Base-by-base conservation (phyloP, 2,329 filamentous ascomycete genomes). In the Sordariomycetes sp. region DNA sequence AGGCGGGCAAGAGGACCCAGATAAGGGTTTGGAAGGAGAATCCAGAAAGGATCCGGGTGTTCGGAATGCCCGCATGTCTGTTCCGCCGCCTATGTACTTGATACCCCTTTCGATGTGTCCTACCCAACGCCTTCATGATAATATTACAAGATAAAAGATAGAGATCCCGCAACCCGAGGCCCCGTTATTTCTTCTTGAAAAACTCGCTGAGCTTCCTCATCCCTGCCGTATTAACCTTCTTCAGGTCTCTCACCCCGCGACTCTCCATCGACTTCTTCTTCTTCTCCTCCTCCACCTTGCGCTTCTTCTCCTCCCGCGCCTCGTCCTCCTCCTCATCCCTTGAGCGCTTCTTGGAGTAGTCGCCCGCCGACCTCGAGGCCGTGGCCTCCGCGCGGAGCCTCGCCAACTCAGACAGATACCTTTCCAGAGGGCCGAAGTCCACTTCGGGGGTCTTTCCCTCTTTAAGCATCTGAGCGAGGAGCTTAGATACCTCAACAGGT, bases 151-250 rank as follows among this genome's bases (percentile, higher is more conserved):
- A 24, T 6, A 24, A 37, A 22, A 22, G 4, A 22, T 20, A 24
- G 20, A 50, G 8, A 24, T 24, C 20, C 46, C 46, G 22, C 3
- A 10, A 24, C 22, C 7, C 51, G 14, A n/a, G 14, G 18, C 32
- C 40, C n/a, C 50, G 24, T 64, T 61, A 68, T 62, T 81, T 82
- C 74, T 93, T 95, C 60, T 84, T 84, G 71, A 99, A 99, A 74
- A 99, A 99, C 61, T 86, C 82, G 68, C 89, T 96, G 81, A 99
- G 82, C 77, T 97, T 99, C 80, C 89, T 94, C 94, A 99, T 99
- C 1, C 94, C 94, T 24, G 74, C 83, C 0, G 88, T 92, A 72
- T 97, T 89, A 54, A 92, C 93, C 74, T 97, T 99, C 70, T 88
- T 88, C 66, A 99, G 70, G 54, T 92, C 81, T 68, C 85, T 86